Conservation (phyloP, 805 yeast species). For the Saccharomycopsis fibuligera region DNA sequence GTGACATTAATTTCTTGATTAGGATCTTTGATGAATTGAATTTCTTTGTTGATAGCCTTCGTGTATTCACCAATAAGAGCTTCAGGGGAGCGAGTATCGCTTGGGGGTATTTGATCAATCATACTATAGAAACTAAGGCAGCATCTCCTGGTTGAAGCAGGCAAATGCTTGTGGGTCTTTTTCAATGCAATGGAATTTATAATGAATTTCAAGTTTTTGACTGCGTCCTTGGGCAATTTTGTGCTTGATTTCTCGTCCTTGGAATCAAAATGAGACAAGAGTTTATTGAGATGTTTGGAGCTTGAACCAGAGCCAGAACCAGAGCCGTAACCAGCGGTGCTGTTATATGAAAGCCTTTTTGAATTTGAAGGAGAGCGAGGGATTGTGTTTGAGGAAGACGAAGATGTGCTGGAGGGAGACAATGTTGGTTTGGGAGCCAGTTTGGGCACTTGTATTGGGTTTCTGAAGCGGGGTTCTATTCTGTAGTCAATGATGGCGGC, state of each 20-base stretch:
- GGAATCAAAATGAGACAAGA: slow-evolving; percentile 7
- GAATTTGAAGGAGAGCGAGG: slow-evolving; percentile 20
- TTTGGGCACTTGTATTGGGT: slow-evolving; percentile 23
- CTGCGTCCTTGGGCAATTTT: slow-evolving; percentile 11
- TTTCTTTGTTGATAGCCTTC: slow-evolving; percentile 10
- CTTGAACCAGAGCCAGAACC: slow-evolving; percentile 25
- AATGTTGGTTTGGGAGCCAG: not conserved
- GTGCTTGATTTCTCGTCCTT: slow-evolving; percentile 6
- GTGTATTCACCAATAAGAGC: slow-evolving; percentile 10
- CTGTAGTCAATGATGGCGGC: slow-evolving; percentile 52
- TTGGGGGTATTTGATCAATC: not conserved
- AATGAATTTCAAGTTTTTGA: slow-evolving; percentile 9
- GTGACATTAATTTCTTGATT: slow-evolving; percentile 6
- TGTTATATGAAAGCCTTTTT: slow-evolving; percentile 28
- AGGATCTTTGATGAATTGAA: slow-evolving; percentile 8
- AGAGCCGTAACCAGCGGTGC: too few species aligned
- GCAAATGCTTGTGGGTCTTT: slow-evolving; percentile 31
- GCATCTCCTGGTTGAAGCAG: slow-evolving; percentile 10
- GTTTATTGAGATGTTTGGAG: slow-evolving; percentile 27
- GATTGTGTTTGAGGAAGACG: slow-evolving; percentile 2
- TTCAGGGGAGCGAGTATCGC: slow-evolving; percentile 1
- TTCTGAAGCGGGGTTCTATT: slow-evolving; percentile 57
- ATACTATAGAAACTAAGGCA: slow-evolving; percentile 8
- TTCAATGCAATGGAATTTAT: slow-evolving; percentile 3
- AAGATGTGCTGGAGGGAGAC: not conserved